Evolutionary conservation across 192 early-diverging fungal genomes (phyloP), one percentile per base, ranked within the genome.

Genomic region (Podila minutissima): DNA sequence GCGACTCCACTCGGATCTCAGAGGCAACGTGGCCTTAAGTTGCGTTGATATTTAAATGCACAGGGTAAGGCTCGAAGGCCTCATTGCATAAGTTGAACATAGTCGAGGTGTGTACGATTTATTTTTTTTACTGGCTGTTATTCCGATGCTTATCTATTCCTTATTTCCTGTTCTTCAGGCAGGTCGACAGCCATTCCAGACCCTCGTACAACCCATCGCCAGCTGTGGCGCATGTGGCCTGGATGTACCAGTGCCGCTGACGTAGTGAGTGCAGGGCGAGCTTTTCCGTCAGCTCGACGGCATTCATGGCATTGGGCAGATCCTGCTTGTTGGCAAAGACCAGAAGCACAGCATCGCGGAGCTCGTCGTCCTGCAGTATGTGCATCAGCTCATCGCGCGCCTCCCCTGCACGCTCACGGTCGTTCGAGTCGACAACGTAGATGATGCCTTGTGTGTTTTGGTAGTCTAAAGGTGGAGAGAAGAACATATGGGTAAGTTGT

Each of bases 281-380:
- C 88, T 95, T 94, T 75, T 98, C 96, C 48, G 93, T 95, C 83
- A 98, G 94, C 85, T 98, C 95, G 62, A 92, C 89, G 63, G 94
- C 93, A 74, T 88, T 93, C 95, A 98, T 97, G 73, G 97, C 96
- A 83, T 95, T 95, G 71, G 96, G 95, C 78, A 97, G 86, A 91
- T 99, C 98, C 85, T 99, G 98, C 91, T 99, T 99, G 92, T 99
- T 99, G 86, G 97, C 97, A 87, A 98, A 95, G 22, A 99, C 94
- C 57, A 99, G 84, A 38, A 99, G 87, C 59, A 92, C 84, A 29
- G 95, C 96, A 71, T 95, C 92, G 79, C 93, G 93, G 60, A 99
- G 92, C 85, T 98, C 96, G 84, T 97, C 95, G 85, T 98, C 97
- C 82, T 93, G 92, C 60, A 99, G 83, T 94, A 98, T 96, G 72